phyloP scores from a whole-genome alignment of 192 early-diverging fungal species.

The Physocladia obscura region DNA sequence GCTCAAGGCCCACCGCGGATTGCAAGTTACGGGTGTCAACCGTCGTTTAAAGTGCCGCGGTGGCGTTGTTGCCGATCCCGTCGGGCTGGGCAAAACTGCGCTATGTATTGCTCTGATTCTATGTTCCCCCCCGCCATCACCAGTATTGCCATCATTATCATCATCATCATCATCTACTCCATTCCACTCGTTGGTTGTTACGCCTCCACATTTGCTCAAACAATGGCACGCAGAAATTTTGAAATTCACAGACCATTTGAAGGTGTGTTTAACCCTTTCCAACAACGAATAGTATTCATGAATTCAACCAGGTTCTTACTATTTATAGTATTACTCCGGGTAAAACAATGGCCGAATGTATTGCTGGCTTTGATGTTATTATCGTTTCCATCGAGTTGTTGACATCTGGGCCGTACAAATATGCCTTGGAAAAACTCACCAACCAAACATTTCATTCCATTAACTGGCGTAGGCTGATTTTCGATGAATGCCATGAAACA shows the following conservation, averaged over 20 bases:
- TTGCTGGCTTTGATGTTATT: background rate
- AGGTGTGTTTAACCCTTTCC: no score
- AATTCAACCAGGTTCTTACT: no score
- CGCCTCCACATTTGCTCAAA: background rate
- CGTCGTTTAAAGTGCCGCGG: background rate
- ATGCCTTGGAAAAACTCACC: background rate
- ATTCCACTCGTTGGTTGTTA: constrained; percentile 5
- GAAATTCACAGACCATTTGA: constrained; percentile 13
- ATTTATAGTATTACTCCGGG: no score
- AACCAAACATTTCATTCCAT: background rate
- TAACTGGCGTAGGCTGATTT: constrained; percentile 10
- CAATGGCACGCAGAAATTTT: constrained; percentile 10
- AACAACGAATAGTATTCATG: background rate
- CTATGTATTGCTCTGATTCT: constrained; percentile 8
- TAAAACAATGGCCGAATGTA: background rate
- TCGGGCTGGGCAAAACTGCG: constrained; percentile 19
- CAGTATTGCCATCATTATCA: no score
- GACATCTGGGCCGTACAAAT: constrained; percentile 1
- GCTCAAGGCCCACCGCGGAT: background rate
- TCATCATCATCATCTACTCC: no score
- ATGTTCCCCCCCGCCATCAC: background rate
- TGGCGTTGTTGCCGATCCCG: constrained; percentile 14
- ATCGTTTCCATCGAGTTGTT: constrained; percentile 16
- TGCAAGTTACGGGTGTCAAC: constrained; percentile 5
- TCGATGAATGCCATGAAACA: constrained; percentile 28